Percentiles rank a stretch among this genome's conserved stretches.
Conservation (phyloP, 2,329 filamentous ascomycete genomes). For the Talaromyces sp. region DNA sequence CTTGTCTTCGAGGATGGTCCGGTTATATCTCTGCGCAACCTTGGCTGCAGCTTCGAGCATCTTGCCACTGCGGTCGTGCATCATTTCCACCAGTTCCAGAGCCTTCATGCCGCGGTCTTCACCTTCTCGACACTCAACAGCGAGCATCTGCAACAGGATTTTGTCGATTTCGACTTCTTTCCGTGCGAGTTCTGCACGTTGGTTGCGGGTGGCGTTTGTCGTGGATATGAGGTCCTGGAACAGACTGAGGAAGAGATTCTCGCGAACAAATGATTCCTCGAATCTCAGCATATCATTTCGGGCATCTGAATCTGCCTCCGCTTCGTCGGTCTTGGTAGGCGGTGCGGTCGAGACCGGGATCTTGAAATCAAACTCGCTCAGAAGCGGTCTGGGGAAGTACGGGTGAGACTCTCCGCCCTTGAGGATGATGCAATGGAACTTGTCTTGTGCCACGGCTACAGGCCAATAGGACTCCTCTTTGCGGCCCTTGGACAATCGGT, state of each 20-base stretch:
- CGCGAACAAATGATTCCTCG: constrained; percentile 76
- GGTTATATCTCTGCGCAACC: constrained; percentile 79
- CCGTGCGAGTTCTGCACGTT: constrained; percentile 62
- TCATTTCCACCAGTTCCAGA: constrained; percentile 79
- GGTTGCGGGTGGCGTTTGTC: constrained; percentile 58
- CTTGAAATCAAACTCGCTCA: constrained; percentile 89
- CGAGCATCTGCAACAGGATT: constrained; percentile 79
- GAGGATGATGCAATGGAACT: constrained; percentile 98
- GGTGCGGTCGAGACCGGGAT: constrained; percentile 65
- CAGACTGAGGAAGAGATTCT: constrained; percentile 66
- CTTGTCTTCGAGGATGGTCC: constrained; percentile 77
- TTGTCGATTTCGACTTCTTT: constrained; percentile 86
- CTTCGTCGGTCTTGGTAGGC: constrained; percentile 29
- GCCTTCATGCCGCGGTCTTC: constrained; percentile 94
- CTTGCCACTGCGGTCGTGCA: constrained; percentile 76
- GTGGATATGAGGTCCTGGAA: constrained; percentile 68
- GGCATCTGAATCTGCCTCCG: constrained; percentile 32
- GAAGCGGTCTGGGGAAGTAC: constrained; percentile 82
- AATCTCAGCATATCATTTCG: constrained; percentile 46
- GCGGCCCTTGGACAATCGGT: constrained; percentile 74
- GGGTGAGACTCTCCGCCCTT: constrained; percentile 92
- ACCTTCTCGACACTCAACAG: constrained; percentile 82
- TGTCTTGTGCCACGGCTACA: constrained; percentile 82
- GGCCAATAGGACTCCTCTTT: constrained; percentile 94
- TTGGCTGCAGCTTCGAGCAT: constrained; percentile 91